Percentiles rank a stretch among this genome's conserved stretches.
These are phyloP conservation scores for Aspergillus wentii DNA, from an alignment of 495 filamentous ascomycete species.

Conservation along the genomic window DNA sequence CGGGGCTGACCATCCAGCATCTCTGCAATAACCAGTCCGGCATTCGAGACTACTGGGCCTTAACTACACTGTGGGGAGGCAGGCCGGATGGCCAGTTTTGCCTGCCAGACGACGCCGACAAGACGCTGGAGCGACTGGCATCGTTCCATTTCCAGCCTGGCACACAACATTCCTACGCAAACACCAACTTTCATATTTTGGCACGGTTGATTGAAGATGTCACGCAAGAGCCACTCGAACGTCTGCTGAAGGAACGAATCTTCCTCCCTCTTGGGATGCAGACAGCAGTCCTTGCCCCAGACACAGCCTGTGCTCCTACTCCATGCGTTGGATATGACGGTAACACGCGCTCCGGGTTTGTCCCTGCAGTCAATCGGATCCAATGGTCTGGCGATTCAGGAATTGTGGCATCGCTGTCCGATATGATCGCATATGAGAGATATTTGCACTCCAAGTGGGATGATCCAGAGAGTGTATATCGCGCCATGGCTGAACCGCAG, in stretches of 20 bases:
- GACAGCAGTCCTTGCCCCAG: slow-evolving; percentile 22
- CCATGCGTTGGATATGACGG: slow-evolving; percentile 33
- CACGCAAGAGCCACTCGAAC: slow-evolving; percentile 16
- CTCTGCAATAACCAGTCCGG: slow-evolving; percentile 29
- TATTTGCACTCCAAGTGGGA: slow-evolving; percentile 16
- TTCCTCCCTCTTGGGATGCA: slow-evolving; percentile 25
- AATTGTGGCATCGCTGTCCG: slow-evolving; percentile 25
- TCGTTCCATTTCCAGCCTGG: slow-evolving; percentile 29
- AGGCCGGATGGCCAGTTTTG: slow-evolving; percentile 25
- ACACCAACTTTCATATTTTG: slow-evolving; percentile 27
- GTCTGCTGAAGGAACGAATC: slow-evolving; percentile 20
- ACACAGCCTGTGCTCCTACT: slow-evolving; percentile 20
- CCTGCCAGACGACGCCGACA: slow-evolving; percentile 4
- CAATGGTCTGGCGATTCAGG: slow-evolving; percentile 35
- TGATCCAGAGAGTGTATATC: slow-evolving; percentile 23
- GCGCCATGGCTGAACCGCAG: slow-evolving; percentile 7
- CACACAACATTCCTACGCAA: slow-evolving; percentile 27
- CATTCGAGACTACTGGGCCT: slow-evolving; percentile 31
- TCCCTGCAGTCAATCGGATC: slow-evolving; percentile 20
- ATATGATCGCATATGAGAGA: slow-evolving; percentile 33
- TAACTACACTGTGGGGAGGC: slow-evolving; percentile 28
- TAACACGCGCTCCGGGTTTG: slow-evolving; percentile 14
- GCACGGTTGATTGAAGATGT: slow-evolving; percentile 24
- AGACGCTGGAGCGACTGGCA: slow-evolving; percentile 17
- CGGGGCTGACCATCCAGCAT: slow-evolving; percentile 17